Evolutionary conservation across 805 yeast species (phyloP).

Genomic region (Brettanomyces anomalus): DNA sequence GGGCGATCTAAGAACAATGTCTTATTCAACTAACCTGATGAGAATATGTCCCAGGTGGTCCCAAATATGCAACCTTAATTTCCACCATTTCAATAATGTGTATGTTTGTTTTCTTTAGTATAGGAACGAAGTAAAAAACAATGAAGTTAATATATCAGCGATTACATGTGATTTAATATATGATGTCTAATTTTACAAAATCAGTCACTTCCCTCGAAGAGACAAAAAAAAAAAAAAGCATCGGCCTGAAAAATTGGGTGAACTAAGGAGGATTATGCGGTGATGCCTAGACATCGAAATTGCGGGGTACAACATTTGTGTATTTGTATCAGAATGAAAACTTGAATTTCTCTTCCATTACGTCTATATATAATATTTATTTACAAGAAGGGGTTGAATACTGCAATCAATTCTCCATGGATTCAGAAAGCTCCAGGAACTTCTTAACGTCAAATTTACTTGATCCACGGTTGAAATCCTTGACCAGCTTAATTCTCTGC

Average conservation of each 20-base stretch:
- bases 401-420: constrained; percentile 39
- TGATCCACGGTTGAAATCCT: constrained; percentile 63
- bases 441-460: constrained; percentile 55
- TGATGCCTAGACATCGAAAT: too few species aligned
- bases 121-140: not conserved
- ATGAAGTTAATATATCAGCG: too few species aligned
- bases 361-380: not conserved
- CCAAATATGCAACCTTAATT: constrained; percentile 61
- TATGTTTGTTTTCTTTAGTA: too few species aligned
- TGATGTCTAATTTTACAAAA: too few species aligned
- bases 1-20: not conserved
- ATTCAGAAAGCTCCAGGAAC: constrained; percentile 65
- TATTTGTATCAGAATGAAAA: too few species aligned
- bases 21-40: constrained; percentile 52
- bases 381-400: not conserved
- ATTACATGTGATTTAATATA: too few species aligned
- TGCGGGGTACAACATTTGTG: too few species aligned
- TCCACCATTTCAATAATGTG: not conserved
- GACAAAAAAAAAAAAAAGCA: too few species aligned
- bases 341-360: not conserved
- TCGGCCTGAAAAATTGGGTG: too few species aligned
- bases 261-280: too few species aligned
- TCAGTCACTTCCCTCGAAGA: too few species aligned
- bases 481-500: constrained; percentile 49
- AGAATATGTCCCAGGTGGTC: constrained; percentile 90